These are phyloP conservation scores for Bretschneidera sinensis DNA, from an alignment of 345 rosid species.

Conservation along the genomic window DNA sequence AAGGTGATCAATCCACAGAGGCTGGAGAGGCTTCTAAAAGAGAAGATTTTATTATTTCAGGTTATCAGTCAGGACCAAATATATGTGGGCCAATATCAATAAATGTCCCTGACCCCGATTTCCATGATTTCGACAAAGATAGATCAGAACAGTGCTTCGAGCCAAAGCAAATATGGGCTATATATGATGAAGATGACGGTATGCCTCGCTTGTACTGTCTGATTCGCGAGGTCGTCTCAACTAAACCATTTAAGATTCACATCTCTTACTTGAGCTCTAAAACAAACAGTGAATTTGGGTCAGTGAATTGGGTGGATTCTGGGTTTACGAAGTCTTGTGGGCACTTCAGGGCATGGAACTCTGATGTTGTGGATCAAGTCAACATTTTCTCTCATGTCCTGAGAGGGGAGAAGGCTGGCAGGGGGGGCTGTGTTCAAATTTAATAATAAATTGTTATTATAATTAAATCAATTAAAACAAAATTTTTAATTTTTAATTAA, in stretches of 20 bases:
- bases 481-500: no score
- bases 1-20: constrained; percentile 27
- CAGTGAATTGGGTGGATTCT: constrained; percentile 73
- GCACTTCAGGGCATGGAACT: constrained; percentile 78
- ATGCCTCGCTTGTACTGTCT: constrained; percentile 97
- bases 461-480: no score
- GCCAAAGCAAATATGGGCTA: constrained; percentile 95
- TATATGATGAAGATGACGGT: constrained; percentile 95
- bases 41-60: constrained; percentile 20
- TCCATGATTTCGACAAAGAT: constrained; percentile 90
- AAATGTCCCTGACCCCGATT: constrained; percentile 89
- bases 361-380: constrained; percentile 83
- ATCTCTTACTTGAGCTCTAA: constrained; percentile 89
- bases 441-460: no score
- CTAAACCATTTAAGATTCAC: constrained; percentile 79
- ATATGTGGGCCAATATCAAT: constrained; percentile 50
- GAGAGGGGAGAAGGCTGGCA: constrained; percentile 79
- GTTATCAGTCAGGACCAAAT: constrained; percentile 31
- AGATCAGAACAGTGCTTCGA: constrained; percentile 88
- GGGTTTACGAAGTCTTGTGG: constrained; percentile 98
- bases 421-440: constrained; percentile 97
- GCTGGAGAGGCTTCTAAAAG: constrained; percentile 24
- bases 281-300: constrained; percentile 82
- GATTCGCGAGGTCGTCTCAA: constrained; percentile 72
- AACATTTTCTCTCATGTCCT: constrained; percentile 91